Evolutionary conservation across 345 rosid species (phyloP).

Genomic region (Camelina neglecta): DNA sequence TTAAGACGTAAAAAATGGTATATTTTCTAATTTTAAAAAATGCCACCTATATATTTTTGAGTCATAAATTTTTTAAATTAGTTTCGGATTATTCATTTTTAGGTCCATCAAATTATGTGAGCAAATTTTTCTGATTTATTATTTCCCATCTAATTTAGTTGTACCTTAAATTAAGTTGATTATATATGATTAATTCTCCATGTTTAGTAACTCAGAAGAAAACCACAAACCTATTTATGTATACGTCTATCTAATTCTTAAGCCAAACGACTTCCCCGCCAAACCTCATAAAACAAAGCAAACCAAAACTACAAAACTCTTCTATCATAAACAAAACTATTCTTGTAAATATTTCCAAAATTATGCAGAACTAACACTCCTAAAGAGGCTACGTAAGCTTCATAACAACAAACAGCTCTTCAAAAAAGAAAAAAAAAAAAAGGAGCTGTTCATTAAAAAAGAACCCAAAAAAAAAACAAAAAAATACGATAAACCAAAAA

Average conservation of each 20-base stretch:
- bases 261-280: conserved; percentile 32
- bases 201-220: conserved; percentile 25
- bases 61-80: too few species aligned
- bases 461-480: background rate
- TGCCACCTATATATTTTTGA: too few species aligned
- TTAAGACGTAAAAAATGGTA: too few species aligned
- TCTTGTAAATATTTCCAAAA: conserved; percentile 21
- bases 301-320: conserved; percentile 23
- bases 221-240: conserved; percentile 37
- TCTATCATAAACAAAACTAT: conserved; percentile 30
- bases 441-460: conserved; percentile 1
- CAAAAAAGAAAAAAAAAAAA: background rate
- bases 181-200: background rate
- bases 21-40: too few species aligned
- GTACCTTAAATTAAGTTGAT: conserved; percentile 1
- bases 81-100: too few species aligned
- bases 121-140: background rate
- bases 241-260: background rate
- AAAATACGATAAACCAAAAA: background rate
- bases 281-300: conserved; percentile 38
- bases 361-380: conserved; percentile 23
- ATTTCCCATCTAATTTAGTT: background rate
- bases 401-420: conserved; percentile 25
- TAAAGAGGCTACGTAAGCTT: conserved; percentile 45
- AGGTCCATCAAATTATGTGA: background rate